phyloP scores from a whole-genome alignment of 495 filamentous ascomycete species.

The Neurospora sp. region DNA sequence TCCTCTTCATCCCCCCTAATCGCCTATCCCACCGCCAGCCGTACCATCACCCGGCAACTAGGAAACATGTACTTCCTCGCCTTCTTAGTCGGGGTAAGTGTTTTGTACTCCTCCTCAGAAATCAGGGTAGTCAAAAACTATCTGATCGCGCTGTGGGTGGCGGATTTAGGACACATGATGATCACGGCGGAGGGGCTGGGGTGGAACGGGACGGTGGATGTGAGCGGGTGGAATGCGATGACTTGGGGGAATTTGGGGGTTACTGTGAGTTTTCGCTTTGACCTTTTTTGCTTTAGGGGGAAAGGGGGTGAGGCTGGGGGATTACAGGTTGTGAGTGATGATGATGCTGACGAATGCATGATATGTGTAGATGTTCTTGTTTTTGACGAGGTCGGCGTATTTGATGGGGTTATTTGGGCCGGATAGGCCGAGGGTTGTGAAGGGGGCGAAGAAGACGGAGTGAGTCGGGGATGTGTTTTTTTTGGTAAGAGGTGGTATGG shows the following conservation, averaged over 20 bases:
- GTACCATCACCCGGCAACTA: conserved; percentile 40
- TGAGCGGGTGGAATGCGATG: conserved; percentile 55
- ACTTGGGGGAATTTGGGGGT: conserved; percentile 65
- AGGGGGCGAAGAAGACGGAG: conserved; percentile 6
- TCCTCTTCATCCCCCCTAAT: conserved; percentile 15
- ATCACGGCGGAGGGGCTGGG: conserved; percentile 52
- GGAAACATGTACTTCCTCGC: conserved; percentile 59
- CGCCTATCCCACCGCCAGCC: conserved; percentile 4
- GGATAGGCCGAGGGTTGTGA: conserved; percentile 5
- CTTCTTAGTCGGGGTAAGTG: conserved; percentile 48
- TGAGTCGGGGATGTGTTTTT: neutral
- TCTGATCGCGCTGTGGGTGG: conserved; percentile 52
- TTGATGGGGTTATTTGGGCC: conserved; percentile 49
- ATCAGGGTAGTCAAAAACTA: conserved; percentile 57
- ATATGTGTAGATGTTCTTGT: conserved; percentile 34
- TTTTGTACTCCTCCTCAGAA: conserved; percentile 55
- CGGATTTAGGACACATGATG: conserved; percentile 60
- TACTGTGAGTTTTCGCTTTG: conserved; percentile 37
- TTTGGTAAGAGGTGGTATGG: neutral
- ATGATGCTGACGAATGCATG: neutral
- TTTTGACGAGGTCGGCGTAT: conserved; percentile 46
- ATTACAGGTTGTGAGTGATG: neutral
- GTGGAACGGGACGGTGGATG: conserved; percentile 39
- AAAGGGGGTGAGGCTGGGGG: neutral
- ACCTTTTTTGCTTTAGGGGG: neutral